Percentiles rank a stretch among this genome's conserved stretches.
phyloP scores from a whole-genome alignment of 331 rosid species.

The Saraca asoca region DNA sequence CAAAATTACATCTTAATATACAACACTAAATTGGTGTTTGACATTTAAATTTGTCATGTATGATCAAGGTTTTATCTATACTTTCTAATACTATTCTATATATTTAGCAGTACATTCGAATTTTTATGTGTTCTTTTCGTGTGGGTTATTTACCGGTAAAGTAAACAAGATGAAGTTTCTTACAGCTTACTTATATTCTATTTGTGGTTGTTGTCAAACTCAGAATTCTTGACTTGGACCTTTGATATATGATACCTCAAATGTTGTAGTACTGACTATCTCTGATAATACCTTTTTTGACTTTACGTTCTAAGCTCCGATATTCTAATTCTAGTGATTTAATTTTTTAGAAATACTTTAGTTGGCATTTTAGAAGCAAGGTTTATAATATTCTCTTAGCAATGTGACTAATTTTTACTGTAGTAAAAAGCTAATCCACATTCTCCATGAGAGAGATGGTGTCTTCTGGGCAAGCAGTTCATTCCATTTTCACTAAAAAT shows the following conservation, averaged over 20 bases:
- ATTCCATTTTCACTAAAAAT: conserved; percentile 9
- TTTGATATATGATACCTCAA: too few relatives aligned
- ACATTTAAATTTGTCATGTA: too few relatives aligned
- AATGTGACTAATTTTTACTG: background rate
- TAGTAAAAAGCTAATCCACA: conserved; percentile 22
- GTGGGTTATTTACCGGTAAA: too few relatives aligned
- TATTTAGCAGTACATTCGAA: too few relatives aligned
- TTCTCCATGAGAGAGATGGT: conserved; percentile 4
- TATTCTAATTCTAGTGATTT: conserved; percentile 8
- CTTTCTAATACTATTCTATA: too few relatives aligned
- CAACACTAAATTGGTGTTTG: too few relatives aligned
- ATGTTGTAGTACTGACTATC: too few relatives aligned
- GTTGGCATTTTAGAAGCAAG: conserved; percentile 11
- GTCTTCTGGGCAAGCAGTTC: conserved; percentile 8
- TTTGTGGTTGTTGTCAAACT: background rate
- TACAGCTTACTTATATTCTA: background rate
- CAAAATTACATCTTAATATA: too few relatives aligned
- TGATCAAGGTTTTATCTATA: too few relatives aligned
- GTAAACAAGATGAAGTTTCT: background rate
- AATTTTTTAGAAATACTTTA: conserved; percentile 14
- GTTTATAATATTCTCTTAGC: background rate
- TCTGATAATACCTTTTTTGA: too few relatives aligned
- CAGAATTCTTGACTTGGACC: too few relatives aligned
- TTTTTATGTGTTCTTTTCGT: too few relatives aligned
- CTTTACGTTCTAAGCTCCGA: background rate